Percentiles rank a stretch among this genome's conserved stretches.
phyloP scores from a whole-genome alignment of 768 basidiomycete genomes.

The Mycena venus region DNA sequence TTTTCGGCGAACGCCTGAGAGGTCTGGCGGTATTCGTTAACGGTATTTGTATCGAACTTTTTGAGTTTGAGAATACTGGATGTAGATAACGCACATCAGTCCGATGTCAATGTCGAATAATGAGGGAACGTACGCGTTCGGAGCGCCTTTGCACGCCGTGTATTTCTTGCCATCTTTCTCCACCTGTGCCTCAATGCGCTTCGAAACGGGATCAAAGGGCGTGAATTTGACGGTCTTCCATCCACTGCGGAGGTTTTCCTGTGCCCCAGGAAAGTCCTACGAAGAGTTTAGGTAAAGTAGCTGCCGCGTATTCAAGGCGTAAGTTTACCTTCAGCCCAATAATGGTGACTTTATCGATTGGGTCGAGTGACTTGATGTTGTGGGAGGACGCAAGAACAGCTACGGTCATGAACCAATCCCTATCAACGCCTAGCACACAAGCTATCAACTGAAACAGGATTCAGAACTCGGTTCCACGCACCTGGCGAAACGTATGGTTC shows the following conservation, averaged over 20 bases:
- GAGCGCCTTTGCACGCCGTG: slow-evolving; percentile 61
- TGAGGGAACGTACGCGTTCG: slow-evolving; percentile 47
- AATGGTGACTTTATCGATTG: slow-evolving; percentile 63
- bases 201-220: slow-evolving; percentile 65
- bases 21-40: slow-evolving; percentile 48
- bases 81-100: not conserved
- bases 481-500: slow-evolving; percentile 44
- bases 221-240: slow-evolving; percentile 62
- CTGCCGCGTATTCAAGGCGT: not conserved
- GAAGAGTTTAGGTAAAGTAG: not conserved
- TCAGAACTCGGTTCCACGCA: not conserved
- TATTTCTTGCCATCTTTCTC: slow-evolving; percentile 57
- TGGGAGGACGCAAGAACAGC: slow-evolving; percentile 62
- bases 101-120: not conserved
- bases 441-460: not conserved
- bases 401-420: slow-evolving; percentile 45
- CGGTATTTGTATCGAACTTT: slow-evolving; percentile 48
- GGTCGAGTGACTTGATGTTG: slow-evolving; percentile 60
- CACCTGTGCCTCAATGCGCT: slow-evolving; percentile 64
- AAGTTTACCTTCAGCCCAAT: slow-evolving; percentile 50
- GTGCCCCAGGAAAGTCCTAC: slow-evolving; percentile 58
- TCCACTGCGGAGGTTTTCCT: slow-evolving; percentile 54
- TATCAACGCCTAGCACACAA: slow-evolving; percentile 38
- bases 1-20: slow-evolving; percentile 56
- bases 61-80: slow-evolving; percentile 57